Percentiles rank a stretch among this genome's conserved stretches.
These are phyloP conservation scores for Sporothrix mexicana DNA, from an alignment of 2,329 filamentous ascomycete species.

Conservation along the genomic window DNA sequence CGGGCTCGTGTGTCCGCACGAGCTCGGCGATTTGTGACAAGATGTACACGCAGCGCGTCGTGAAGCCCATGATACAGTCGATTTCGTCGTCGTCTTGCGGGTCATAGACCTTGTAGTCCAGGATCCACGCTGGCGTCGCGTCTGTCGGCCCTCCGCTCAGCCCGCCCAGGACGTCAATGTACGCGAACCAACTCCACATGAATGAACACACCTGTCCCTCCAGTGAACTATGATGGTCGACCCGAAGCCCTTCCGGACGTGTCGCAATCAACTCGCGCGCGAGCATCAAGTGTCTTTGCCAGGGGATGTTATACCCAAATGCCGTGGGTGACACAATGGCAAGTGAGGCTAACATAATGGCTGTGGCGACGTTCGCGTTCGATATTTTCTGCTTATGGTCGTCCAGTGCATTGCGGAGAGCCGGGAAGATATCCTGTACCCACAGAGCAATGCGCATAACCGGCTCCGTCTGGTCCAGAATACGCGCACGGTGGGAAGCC, in stretches of 20 bases:
- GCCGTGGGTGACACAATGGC: constrained; percentile 83
- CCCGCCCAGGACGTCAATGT: constrained; percentile 79
- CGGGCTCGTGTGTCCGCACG: constrained; percentile 67
- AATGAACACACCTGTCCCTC: constrained; percentile 71
- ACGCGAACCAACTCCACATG: constrained; percentile 81
- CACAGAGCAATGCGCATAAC: constrained; percentile 78
- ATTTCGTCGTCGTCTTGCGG: constrained; percentile 68
- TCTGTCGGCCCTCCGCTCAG: constrained; percentile 64
- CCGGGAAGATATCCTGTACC: constrained; percentile 79
- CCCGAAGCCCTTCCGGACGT: constrained; percentile 55
- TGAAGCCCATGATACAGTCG: constrained; percentile 82
- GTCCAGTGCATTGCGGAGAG: constrained; percentile 69
- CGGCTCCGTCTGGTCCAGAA: constrained; percentile 75
- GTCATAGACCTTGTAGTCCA: constrained; percentile 58
- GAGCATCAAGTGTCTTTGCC: constrained; percentile 78
- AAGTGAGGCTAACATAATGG: constrained; percentile 83
- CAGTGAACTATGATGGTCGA: constrained; percentile 55
- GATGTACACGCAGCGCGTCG: constrained; percentile 71
- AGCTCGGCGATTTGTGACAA: constrained; percentile 75
- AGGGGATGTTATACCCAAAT: constrained; percentile 79
- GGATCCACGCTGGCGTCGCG: constrained; percentile 58
- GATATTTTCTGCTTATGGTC: constrained; percentile 68
- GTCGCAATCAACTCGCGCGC: constrained; percentile 76
- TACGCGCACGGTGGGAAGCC: constrained; percentile 78
- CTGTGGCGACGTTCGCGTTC: constrained; percentile 76